Evolutionary conservation across 108 stramenopile species (phyloP), one percentile per base, ranked within the genome.

Genomic region (Mediolabrus comicus): DNA sequence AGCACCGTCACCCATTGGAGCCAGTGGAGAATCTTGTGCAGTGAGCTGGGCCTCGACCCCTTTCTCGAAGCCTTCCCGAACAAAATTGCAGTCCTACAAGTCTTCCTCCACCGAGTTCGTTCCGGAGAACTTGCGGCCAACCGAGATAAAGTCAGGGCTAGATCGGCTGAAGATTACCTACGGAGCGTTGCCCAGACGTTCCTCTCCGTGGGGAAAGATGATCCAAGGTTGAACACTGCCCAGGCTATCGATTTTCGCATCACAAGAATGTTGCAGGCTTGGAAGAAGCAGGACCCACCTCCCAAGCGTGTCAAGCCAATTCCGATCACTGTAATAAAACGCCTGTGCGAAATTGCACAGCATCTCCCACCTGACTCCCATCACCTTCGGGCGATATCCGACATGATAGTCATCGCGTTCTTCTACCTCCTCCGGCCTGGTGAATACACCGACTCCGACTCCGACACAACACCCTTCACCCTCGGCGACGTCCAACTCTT

Each of bases 121-220:
- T 8, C 16, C 22, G 59, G 67, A 51, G 49, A 39, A 57, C 67
- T 68, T 52, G 57, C 74, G 28, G 6, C 32, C 71, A 11, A 30
- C 7, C 24, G 63, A 0, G 25, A 67, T 61, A 35, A 2, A 13
- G 27, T 68, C 67, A 10, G 38, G 29, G 24, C 69, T 75, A 30
- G 61, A 60, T 75, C 74, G 34, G 69, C 65, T 74, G 80, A 75
- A 62, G 81, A 77, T 67, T 64, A 65, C 76, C 17, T 83, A 52
- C 59, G 72, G 36, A 13, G 33, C 10, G 67, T 83, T 64, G 77
- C 62, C 6, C 67, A 78, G 33, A 46, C 74, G 6, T 83, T 79
- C 68, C 35, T 46, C 41, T 25, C 39, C 11, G 19, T 79, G 77
- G 77, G 72, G 77, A 4, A 57, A 57, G 11, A 27, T 11, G 72